Evolutionary conservation across 495 filamentous ascomycete species (phyloP), one percentile per base, ranked within the genome.

Genomic region (Penicillium cataractarum): DNA sequence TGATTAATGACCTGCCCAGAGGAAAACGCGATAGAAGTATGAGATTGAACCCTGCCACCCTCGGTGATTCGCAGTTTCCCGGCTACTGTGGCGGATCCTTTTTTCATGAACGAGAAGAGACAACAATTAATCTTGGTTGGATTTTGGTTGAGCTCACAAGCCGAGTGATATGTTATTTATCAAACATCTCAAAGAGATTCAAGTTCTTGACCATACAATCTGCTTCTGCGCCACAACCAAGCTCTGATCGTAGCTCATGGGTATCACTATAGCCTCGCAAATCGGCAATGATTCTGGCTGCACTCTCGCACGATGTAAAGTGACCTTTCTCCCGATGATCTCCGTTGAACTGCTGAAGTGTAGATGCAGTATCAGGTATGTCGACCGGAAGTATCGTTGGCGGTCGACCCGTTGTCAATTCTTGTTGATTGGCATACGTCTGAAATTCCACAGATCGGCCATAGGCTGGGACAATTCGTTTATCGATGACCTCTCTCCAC

Each of bases 131-230:
- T n/a, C n/a, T n/a, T n/a, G n/a, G n/a, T n/a, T n/a, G n/a, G n/a
- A 39, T 39, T 17, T 39, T 39, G 6, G 1, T 39, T 39, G 13
- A 39, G 12, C 13, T 5, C 42, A 46, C 19, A 46, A 12, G 7
- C 3, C 5, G n/a, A 22, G 42, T 12, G 40, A 44, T 9, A 0
- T 56, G 42, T 69, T 61, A 62, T 57, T 65, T 72, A 64, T 81
- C 76, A 57, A 81, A 73, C 24, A 76, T 63, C 27, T 71, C 63
- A 51, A 80, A 81, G n/a, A 82, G 73, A 35, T 64, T 64, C 35
- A 71, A 63, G 63, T 80, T 81, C 21, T 76, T 66, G 31, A 82
- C 75, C 55, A 74, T 70, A 62, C 80, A 83, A 32, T 73, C 67
- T 22, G 62, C 49, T 46, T 57, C 63, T 2, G 67, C 63, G 2